phyloP scores from a whole-genome alignment of 2,329 filamentous ascomycete genomes.

The Nemania sp. region DNA sequence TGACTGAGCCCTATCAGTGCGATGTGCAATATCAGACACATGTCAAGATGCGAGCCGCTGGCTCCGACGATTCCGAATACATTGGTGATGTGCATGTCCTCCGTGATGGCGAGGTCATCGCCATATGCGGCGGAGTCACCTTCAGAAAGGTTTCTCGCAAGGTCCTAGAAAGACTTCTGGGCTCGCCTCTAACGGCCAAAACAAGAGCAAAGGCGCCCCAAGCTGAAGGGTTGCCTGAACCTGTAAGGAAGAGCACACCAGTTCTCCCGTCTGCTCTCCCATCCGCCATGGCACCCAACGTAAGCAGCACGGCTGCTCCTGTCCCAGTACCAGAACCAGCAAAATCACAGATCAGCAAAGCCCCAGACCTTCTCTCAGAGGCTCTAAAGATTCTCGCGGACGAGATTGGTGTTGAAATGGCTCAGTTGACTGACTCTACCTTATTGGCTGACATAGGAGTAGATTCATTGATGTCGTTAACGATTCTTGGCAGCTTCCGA shows the following conservation, averaged over 20 bases:
- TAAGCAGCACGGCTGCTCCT: background rate
- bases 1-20: conserved; percentile 6
- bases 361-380: background rate
- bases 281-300: background rate
- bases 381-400: conserved; percentile 28
- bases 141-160: background rate
- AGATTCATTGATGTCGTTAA: conserved; percentile 24
- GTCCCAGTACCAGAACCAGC: background rate
- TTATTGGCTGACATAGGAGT: conserved; percentile 24
- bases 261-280: background rate
- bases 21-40: conserved; percentile 20
- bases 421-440: conserved; percentile 17
- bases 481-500: conserved; percentile 13
- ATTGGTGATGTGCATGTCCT: conserved; percentile 22
- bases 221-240: background rate
- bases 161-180: background rate
- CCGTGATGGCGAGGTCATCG: conserved; percentile 14
- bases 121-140: background rate
- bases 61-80: conserved; percentile 10
- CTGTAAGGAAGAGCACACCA: background rate
- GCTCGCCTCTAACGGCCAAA: background rate
- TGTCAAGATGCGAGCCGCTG: conserved; percentile 20
- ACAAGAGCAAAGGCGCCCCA: background rate
- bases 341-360: background rate
- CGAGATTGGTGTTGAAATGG: conserved; percentile 21